Conservation (phyloP, 1,139 yeast species). For the Diutina neorugosa region DNA sequence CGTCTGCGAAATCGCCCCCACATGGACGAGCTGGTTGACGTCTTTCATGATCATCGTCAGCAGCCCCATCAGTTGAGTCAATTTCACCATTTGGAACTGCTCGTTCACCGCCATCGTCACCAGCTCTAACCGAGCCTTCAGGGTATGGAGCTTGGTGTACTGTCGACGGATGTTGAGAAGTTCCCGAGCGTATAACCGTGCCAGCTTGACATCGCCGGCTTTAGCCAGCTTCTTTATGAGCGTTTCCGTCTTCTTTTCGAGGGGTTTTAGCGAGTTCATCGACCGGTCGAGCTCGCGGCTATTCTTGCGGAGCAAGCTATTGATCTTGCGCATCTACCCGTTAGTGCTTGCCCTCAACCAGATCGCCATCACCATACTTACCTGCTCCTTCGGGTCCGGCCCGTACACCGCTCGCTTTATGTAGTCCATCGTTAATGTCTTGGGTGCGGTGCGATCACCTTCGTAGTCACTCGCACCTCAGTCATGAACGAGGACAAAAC, state of each 20-base stretch:
- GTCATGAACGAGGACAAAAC: no score
- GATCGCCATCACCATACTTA: slow-evolving; percentile 13
- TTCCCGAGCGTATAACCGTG: slow-evolving; percentile 73
- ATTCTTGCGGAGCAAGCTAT: slow-evolving; percentile 70
- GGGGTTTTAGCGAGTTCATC: slow-evolving; percentile 50
- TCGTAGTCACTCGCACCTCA: neutral
- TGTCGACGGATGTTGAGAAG: slow-evolving; percentile 65
- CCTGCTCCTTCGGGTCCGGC: slow-evolving; percentile 89
- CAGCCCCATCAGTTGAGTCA: slow-evolving; percentile 71
- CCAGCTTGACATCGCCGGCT: slow-evolving; percentile 64
- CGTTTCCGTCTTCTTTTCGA: slow-evolving; percentile 65
- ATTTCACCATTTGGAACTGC: slow-evolving; percentile 75
- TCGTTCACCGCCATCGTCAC: slow-evolving; percentile 85
- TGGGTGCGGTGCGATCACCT: neutral
- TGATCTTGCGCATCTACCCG: slow-evolving; percentile 63
- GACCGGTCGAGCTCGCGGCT: slow-evolving; percentile 71
- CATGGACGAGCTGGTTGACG: slow-evolving; percentile 62
- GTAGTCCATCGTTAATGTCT: slow-evolving; percentile 39
- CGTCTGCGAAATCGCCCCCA: slow-evolving; percentile 75
- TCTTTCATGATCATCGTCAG: slow-evolving; percentile 83
- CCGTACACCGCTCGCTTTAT: slow-evolving; percentile 86
- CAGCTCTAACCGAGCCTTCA: slow-evolving; percentile 78
- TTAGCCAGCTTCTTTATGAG: slow-evolving; percentile 69
- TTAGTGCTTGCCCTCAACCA: neutral
- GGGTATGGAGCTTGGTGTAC: slow-evolving; percentile 58